Base-by-base conservation (phyloP, 148 eudicot genomes). In the Persicaria maculosa region DNA sequence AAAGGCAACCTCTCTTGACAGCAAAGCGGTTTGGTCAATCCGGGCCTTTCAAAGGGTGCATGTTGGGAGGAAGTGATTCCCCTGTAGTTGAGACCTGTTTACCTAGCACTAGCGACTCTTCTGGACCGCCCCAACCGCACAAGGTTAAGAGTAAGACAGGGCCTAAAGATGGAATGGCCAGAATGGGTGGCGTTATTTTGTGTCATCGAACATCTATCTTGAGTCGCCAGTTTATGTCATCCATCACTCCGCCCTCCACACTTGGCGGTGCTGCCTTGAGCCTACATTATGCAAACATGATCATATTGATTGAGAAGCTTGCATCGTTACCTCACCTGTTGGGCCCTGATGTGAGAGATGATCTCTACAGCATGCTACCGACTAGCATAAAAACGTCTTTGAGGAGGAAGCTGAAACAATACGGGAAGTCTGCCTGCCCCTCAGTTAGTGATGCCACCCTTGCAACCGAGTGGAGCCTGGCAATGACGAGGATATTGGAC, bases 271-370 rank as follows among this genome's bases (percentile, higher is more conserved):
- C 91, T 74, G 91, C 90, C 72, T 83, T 94, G 77, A 86, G 90
- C 79, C 93, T 94, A 71, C 95, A 88, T 64, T 94, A 94, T 62
- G 98, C 98, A 22, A 89, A 94, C 80, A 67, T 87, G 47, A 88
- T 94, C 73, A 85, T 91, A 72, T 70, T 90, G 47, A 85, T 94
- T 3, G 98, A 94, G 85, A 91, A 85, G 82, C 86, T 94, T 50
- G 90, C 90, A 76, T 81, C 87, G 19, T 80, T 90, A 67, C 97
- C 98, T 77, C 93, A 88, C 80, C 78, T 88, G 84, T 86, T 91
- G 50, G 83, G 91, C 72, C 82, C 81, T 14, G 96, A 91, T 73
- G 97, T 93, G 17, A 91, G 96, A 83, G 93, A 94, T 50, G 97
- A 94, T 77, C 85, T 94, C 48, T 94, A 94, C 79, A 78, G 74